phyloP scores from a whole-genome alignment of 108 stramenopile species.

The Parietichytrium sp. region DNA sequence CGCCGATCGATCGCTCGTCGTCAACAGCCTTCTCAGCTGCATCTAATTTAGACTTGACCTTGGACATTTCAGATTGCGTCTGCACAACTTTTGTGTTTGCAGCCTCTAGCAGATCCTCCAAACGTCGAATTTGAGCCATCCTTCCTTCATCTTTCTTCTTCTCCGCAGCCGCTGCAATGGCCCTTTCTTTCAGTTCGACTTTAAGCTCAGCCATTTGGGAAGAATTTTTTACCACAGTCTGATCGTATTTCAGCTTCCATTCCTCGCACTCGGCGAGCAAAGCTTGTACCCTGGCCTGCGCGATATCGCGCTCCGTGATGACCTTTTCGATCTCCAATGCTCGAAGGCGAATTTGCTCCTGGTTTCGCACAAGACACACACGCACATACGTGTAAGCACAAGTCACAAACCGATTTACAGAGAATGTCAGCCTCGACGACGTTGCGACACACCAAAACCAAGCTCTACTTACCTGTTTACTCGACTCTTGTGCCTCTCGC shows the following conservation, averaged over 20 bases:
- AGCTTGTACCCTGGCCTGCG: not conserved
- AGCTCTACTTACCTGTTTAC: no score
- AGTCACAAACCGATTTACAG: no score
- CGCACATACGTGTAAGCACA: no score
- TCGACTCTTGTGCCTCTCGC: not conserved
- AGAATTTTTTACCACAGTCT: not conserved
- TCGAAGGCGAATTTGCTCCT: slow-evolving; percentile 32
- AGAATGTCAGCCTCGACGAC: no score
- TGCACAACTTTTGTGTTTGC: not conserved
- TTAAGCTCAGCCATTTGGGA: not conserved
- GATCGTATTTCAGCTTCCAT: not conserved
- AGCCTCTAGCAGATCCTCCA: not conserved
- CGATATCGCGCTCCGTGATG: not conserved
- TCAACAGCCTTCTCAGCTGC: not conserved
- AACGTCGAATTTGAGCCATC: not conserved
- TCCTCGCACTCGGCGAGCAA: not conserved
- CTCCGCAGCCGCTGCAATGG: not conserved
- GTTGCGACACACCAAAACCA: no score
- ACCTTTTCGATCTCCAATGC: not conserved
- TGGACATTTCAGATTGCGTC: not conserved
- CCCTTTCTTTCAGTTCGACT: not conserved
- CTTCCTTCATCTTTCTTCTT: not conserved
- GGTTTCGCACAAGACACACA: no score
- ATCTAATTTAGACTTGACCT: not conserved
- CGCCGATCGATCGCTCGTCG: not conserved